phyloP scores from a whole-genome alignment of 805 yeast genomes.

The Geotrichum ghanense region DNA sequence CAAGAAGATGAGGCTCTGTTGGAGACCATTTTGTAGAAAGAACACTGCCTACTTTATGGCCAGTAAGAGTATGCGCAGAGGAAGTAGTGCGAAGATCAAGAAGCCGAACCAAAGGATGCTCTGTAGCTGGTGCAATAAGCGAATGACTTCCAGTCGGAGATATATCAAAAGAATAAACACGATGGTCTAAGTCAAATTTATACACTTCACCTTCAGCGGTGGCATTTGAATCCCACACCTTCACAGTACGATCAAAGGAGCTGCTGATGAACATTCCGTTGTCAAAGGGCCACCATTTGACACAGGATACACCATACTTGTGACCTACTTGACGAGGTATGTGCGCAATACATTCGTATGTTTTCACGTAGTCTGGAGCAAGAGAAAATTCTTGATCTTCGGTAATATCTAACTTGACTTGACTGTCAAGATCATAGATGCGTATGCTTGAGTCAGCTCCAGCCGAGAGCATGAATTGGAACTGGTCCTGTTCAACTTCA shows the following conservation, averaged over 20 bases:
- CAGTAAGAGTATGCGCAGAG: constrained; percentile 58
- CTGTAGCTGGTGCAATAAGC: constrained; percentile 58
- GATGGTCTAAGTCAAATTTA: constrained; percentile 46
- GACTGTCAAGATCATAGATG: constrained; percentile 47
- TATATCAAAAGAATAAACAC: constrained; percentile 59
- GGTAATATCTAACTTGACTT: constrained; percentile 14
- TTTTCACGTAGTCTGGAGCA: constrained; percentile 12
- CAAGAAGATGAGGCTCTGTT: constrained; percentile 42
- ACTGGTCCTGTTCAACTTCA: constrained; percentile 38
- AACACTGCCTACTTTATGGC: constrained; percentile 43
- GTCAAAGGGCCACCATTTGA: constrained; percentile 85
- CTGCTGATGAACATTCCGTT: constrained; percentile 76
- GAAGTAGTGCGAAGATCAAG: constrained; percentile 66
- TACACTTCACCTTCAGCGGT: constrained; percentile 46
- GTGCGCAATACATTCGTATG: constrained; percentile 5
- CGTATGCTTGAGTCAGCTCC: constrained; percentile 60
- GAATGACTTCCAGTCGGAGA: constrained; percentile 36
- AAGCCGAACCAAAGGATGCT: constrained; percentile 56
- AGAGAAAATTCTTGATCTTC: constrained; percentile 9
- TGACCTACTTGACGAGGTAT: constrained; percentile 34
- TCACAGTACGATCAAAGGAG: constrained; percentile 67
- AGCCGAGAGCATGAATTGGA: constrained; percentile 50
- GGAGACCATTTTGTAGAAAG: constrained; percentile 71
- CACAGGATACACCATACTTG: constrained; percentile 56
- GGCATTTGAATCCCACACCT: constrained; percentile 68